These are phyloP conservation scores for Colletotrichum tamarilloi DNA, from an alignment of 2,329 filamentous ascomycete genomes.

Conservation along the genomic window DNA sequence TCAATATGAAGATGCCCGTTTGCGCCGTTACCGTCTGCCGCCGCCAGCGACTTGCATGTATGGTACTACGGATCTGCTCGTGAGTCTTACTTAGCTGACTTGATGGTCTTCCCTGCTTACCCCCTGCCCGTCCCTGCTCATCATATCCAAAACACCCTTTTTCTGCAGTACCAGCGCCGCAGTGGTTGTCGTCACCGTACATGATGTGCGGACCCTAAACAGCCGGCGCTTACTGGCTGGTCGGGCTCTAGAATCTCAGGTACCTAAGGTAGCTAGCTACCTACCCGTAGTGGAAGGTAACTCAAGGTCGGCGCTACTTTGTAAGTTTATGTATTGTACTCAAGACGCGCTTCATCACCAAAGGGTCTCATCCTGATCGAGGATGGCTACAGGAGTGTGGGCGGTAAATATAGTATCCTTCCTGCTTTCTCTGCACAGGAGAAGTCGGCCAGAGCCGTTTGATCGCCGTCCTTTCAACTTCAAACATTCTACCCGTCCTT, in stretches of 20 bases:
- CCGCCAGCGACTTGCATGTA: background rate
- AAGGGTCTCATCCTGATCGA: background rate
- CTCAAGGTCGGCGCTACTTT: no score
- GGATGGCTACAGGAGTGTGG: background rate
- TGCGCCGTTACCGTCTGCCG: background rate
- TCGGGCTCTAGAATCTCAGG: background rate
- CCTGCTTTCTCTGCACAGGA: background rate
- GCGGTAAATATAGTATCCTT: no score
- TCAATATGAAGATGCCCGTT: background rate
- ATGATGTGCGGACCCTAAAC: background rate
- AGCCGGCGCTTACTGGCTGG: background rate
- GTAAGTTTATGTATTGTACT: no score
- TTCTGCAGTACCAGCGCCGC: background rate
- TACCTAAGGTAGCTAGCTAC: background rate
- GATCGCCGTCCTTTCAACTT: background rate
- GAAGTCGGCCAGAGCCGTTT: background rate
- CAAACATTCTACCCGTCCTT: background rate
- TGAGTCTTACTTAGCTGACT: background rate
- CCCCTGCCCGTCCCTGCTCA: background rate
- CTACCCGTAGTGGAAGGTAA: background rate
- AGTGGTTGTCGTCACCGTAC: slow-evolving; percentile 18
- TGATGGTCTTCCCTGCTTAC: background rate
- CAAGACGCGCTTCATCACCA: no score
- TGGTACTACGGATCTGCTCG: background rate
- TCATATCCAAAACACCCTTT: background rate